phyloP scores from a whole-genome alignment of 805 yeast genomes.

The Starmerella davenportii region DNA sequence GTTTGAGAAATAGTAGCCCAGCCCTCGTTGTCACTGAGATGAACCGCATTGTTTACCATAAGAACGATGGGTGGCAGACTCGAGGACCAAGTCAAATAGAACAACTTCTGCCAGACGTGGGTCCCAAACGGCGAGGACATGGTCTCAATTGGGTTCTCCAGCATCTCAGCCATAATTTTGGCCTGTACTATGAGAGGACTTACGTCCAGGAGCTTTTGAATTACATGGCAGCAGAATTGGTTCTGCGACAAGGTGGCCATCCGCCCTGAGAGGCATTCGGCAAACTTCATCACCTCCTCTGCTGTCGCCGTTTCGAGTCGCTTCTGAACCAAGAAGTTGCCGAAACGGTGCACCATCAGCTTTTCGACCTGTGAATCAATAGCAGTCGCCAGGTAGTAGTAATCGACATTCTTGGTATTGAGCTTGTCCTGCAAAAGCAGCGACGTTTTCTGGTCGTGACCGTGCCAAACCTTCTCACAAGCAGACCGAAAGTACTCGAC shows the following conservation, averaged over 20 bases:
- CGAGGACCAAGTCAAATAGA: constrained; percentile 22
- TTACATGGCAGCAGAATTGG: constrained; percentile 28
- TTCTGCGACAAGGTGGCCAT: constrained; percentile 22
- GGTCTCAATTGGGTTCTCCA: constrained; percentile 20
- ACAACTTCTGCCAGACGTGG: constrained; percentile 30
- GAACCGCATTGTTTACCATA: constrained; percentile 12
- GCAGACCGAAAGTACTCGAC: neutral
- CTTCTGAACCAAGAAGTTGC: constrained; percentile 27
- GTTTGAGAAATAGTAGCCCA: constrained; percentile 10
- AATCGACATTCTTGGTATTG: constrained; percentile 20
- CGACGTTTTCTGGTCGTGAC: constrained; percentile 28
- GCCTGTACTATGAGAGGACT: constrained; percentile 18
- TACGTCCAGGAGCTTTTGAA: constrained; percentile 26
- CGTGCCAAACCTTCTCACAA: constrained; percentile 8
- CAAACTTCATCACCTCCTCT: constrained; percentile 20
- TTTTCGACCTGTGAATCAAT: constrained; percentile 19
- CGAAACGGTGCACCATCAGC: constrained; percentile 27
- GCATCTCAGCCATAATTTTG: constrained; percentile 24
- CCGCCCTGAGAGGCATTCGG: constrained; percentile 19
- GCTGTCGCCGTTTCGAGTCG: constrained; percentile 22
- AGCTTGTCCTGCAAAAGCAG: constrained; percentile 27
- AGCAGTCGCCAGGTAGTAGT: constrained; percentile 19
- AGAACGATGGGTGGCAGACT: constrained; percentile 12
- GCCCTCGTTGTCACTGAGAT: constrained; percentile 3
- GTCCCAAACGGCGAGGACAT: constrained; percentile 26